Conservation (phyloP, 306 rosid species). For the Pueraria montana region DNA sequence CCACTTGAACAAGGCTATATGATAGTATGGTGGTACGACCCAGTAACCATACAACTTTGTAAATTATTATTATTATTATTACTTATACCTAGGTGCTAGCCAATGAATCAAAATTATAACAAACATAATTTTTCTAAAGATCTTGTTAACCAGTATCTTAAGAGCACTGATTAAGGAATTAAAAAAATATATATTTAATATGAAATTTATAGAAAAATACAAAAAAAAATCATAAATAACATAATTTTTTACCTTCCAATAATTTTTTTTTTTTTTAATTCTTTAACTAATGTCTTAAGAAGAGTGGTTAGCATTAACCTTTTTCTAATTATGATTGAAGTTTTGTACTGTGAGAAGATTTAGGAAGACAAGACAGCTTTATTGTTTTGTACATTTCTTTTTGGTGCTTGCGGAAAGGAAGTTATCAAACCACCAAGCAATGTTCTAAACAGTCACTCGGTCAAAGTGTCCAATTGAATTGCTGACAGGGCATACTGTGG, state of each 20-base stretch:
- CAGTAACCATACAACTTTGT: background rate
- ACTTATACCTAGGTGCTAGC: background rate
- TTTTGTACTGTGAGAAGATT: background rate
- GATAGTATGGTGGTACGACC: background rate
- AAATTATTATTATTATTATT: background rate
- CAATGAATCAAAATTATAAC: conserved; percentile 3
- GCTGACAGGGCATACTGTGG: conserved; percentile 28
- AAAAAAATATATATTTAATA: too few species aligned
- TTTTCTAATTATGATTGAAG: conserved; percentile 38
- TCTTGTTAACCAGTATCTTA: too few species aligned
- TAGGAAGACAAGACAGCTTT: conserved; percentile 36
- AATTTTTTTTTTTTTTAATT: too few species aligned
- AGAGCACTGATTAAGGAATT: too few species aligned
- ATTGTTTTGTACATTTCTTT: conserved; percentile 30
- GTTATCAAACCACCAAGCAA: conserved; percentile 16
- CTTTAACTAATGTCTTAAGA: too few species aligned
- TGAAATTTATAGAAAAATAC: too few species aligned
- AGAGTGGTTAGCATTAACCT: too few species aligned
- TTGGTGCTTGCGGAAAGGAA: conserved; percentile 28
- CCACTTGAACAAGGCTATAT: background rate
- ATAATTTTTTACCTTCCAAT: too few species aligned
- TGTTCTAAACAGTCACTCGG: conserved; percentile 25
- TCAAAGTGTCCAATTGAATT: conserved; percentile 43
- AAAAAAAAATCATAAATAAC: too few species aligned
- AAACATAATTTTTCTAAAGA: background rate